A percentile compares a stretch with the other conserved stretches of the same genome.
These are phyloP conservation scores for Lophiotrema nucula DNA, from an alignment of 495 filamentous ascomycete species.

Conservation along the genomic window DNA sequence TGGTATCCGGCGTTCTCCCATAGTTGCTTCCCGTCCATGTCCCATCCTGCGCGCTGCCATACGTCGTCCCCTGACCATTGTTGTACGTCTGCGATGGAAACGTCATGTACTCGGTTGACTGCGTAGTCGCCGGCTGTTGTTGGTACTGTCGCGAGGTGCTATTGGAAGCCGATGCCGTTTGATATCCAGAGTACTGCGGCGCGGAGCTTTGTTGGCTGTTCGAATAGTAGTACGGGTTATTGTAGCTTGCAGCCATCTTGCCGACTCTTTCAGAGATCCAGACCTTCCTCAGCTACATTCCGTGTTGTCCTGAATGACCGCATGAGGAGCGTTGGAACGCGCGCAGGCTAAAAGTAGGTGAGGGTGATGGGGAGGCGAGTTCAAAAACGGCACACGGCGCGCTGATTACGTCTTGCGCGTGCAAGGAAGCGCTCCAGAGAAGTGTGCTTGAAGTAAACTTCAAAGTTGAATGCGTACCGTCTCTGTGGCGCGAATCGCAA, in stretches of 20 bases:
- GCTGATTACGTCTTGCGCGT: too few relatives aligned
- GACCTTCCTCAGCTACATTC: not conserved
- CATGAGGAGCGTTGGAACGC: slow-evolving; percentile 1
- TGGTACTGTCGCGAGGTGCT: slow-evolving; percentile 15
- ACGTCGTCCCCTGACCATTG: not conserved
- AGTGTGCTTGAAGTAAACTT: too few relatives aligned
- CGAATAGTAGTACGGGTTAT: slow-evolving; percentile 16
- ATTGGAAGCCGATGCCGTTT: slow-evolving; percentile 14
- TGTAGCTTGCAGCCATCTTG: slow-evolving; percentile 13
- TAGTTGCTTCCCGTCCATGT: slow-evolving; percentile 20
- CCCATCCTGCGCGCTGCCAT: slow-evolving; percentile 12
- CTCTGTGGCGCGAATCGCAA: too few relatives aligned
- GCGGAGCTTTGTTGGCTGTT: slow-evolving; percentile 24
- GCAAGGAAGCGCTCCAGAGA: too few relatives aligned
- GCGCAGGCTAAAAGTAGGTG: not conserved
- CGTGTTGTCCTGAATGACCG: not conserved
- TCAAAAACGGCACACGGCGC: too few relatives aligned
- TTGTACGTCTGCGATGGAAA: slow-evolving; percentile 17
- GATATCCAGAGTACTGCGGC: slow-evolving; percentile 20
- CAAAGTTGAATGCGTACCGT: too few relatives aligned
- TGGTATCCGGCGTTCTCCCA: slow-evolving; percentile 9
- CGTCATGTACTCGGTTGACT: slow-evolving; percentile 26
- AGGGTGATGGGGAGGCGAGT: not conserved
- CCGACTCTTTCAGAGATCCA: not conserved
- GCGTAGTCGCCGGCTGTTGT: slow-evolving; percentile 13